Evolutionary conservation across 2,329 filamentous ascomycete species (phyloP), one percentile per base, ranked within the genome.

Genomic region (Aspergillus calidoustus): DNA sequence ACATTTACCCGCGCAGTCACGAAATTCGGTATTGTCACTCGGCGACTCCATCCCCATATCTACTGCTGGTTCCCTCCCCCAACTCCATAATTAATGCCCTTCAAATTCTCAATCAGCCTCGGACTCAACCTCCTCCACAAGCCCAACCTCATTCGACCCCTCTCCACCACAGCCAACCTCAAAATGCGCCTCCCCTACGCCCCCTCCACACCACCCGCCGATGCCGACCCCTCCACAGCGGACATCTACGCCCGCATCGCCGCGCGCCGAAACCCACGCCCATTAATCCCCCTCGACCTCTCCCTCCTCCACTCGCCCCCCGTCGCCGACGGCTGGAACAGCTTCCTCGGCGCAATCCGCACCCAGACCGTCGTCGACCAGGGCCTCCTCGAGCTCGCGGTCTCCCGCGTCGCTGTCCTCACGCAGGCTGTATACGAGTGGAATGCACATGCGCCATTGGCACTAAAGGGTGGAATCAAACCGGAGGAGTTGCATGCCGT

Each of bases 401-500:
- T 96, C 66, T 91, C 87, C 68, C 85, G 92, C 53, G 90, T 96
- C 7, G 92, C 92, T 4, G 89, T 90, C 7, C 85, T 92, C 66
- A 96, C 94, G 74, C 76, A 83, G 30, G 92, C 92, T 1, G 91
- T 90, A 84, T 96, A 93, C 76, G 92, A 96, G 76, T 96, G 91
- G 92, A 86, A 81, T 43, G 87, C 91, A 61, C 92, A 96, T 74
- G 89, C 89, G 8, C 91, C 91, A 7, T 81, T 94, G 7, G 82
- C 77, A 1, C 57, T 80, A 59, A 76, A 76, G 59, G 76, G 72
- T 1, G 77, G 77, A 1, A 66, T 79, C 7, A 60, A 67, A 25
- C 66, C 71, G 1, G 71, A 65, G n/a, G 72, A 72, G 50, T 56
- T 93, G 15, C 84, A 86, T 2, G 81, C 80, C 1, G 78, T 78